Conservation (phyloP, 768 basidiomycete genomes). For the Lactarius sanguifluus region DNA sequence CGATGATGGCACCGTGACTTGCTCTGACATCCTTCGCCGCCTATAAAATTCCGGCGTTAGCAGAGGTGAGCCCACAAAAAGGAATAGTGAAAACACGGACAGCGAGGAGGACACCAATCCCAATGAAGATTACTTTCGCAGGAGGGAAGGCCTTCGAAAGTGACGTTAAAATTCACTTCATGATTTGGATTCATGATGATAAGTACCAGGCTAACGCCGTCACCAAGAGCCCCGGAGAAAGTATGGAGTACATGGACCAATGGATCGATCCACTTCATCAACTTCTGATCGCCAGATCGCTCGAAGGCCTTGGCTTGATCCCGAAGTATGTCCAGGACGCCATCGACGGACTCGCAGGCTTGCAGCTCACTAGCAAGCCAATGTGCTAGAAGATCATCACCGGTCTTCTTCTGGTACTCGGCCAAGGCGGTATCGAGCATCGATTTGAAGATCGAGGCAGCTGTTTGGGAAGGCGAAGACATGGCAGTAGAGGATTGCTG, state of each 20-base stretch:
- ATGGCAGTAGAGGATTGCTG: not conserved
- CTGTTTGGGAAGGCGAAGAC: not conserved
- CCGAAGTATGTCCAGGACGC: not conserved
- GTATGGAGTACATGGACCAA: not conserved
- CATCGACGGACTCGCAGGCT: not conserved
- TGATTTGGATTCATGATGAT: too few relatives aligned
- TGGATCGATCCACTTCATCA: not conserved
- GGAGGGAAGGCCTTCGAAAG: not conserved
- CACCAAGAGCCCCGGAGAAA: not conserved
- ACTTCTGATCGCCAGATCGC: not conserved
- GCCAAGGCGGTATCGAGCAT: not conserved
- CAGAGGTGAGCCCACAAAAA: too few relatives aligned
- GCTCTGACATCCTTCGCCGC: not conserved
- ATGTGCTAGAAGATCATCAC: not conserved
- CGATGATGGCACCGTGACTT: not conserved
- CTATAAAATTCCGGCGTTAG: not conserved
- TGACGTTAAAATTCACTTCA: not conserved
- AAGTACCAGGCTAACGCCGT: not conserved
- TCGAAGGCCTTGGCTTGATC: not conserved
- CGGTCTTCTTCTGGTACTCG: not conserved
- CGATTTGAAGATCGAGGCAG: not conserved
- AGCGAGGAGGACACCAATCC: not conserved
- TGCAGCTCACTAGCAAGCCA: not conserved
- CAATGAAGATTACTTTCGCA: not conserved
- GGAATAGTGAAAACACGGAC: not conserved